Base-by-base conservation (phyloP, 2,329 filamentous ascomycete genomes). In the Trichophyton mentagrophytes region DNA sequence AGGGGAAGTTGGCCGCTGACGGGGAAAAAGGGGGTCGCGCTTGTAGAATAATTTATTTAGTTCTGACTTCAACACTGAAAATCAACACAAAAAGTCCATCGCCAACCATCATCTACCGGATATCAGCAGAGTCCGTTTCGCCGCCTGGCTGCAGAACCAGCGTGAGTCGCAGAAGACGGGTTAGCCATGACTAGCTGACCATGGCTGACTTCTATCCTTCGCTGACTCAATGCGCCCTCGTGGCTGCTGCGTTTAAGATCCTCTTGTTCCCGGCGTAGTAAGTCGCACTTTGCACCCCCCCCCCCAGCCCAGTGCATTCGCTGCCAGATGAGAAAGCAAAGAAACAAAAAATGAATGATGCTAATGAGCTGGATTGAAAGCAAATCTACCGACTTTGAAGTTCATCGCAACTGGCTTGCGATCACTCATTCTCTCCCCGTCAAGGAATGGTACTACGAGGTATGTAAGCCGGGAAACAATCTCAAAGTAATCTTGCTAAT, bases 311-410 rank as follows among this genome's bases (percentile, higher is more conserved):
- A 38, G 9, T 30, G 17, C 13, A 22, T 25, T 27, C 3, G 15
- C 25, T 38, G 33, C 11, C 11, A 13, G 3, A 38, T 38, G 20
- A 27, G 20, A 9, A 9, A 27, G 11, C 33, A 17, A 13, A n/a
- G 13, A 27, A 25, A 22, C 8, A 49, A 9, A 44, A 33, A 30
- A 30, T 30, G 13, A 42, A 15, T 13, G 13, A 13, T n/a, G 38
- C 47, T 61, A 33, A 62, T 53, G 59, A 20, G 22, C 46, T 22
- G 13, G n/a, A 57, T 61, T 42, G 74, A 20, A 44, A 96, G 91
- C 80, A 96, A 95, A 80, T 99, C 93, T 4, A 99, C 93, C 67
- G 93, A 99, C 74, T 99, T 99, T 69, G 93, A 99, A 75, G 93
- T 99, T 60, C 93, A 99, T 76, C 86, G 93, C 66, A 99, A 99